Base-by-base conservation (phyloP, 2,329 filamentous ascomycete genomes). In the Dactylellina cionopaga region DNA sequence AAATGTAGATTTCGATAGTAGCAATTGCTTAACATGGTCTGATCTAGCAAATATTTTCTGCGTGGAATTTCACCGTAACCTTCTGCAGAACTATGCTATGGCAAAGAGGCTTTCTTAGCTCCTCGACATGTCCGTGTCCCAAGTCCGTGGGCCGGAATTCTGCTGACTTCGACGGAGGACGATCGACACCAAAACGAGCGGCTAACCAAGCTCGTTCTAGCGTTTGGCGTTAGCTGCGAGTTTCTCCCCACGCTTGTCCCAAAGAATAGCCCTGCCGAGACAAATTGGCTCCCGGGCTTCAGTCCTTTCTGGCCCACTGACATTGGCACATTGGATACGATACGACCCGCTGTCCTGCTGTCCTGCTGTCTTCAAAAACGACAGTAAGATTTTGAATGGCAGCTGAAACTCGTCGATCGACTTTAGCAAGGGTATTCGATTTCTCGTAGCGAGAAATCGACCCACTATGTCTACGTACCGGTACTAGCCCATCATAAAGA, bases 91-190 rank as follows among this genome's bases (percentile, higher is more conserved):
- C n/a, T n/a, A n/a, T n/a, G n/a, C n/a, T n/a, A n/a, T n/a, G n/a
- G n/a, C n/a, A n/a, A n/a, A n/a, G n/a, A n/a, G n/a, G 7, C 37
- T 7, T 41, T 17, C 5, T 41, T 11, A 47, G n/a, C n/a, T 27
- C 17, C 25, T 47, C 25, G 25, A 22, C 2, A 11, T 11, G 15
- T 56, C 35, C 13, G 27, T 10, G 33, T 24, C 35, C 52, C 22
- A 19, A n/a, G 35, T 44, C 58, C 24, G 35, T 22, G 25, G n/a
- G 24, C 25, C n/a, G n/a, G 13, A 55, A 56, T 37, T 27, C 2
- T 49, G 60, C 49, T 39, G 49, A 47, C 47, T 56, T 56, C 13
- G n/a, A 56, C 60, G 60, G 60, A 65, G 60, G 15, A 29, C 29
- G 60, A 65, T 65, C 60, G 22, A 37, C 59, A 39, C 9, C 24